phyloP scores from a whole-genome alignment of 306 rosid genomes.

The Nissolia schottii region DNA sequence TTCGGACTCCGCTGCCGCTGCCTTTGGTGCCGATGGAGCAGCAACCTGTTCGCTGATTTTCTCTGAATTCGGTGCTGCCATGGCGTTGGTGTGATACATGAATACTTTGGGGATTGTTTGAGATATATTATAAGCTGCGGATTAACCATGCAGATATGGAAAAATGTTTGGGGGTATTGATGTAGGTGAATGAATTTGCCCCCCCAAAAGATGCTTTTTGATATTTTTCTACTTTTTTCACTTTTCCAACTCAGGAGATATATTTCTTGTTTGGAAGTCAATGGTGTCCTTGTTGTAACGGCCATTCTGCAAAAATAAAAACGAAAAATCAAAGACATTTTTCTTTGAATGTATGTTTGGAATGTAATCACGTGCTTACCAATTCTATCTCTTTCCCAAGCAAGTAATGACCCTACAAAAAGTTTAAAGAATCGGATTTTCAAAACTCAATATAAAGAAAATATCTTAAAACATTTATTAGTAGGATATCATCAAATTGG shows the following conservation, averaged over 20 bases:
- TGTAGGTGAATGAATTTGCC: constrained; percentile 1
- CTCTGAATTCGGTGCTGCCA: constrained; percentile 34
- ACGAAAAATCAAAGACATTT: too few relatives aligned
- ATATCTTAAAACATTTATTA: constrained; percentile 17
- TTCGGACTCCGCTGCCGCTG: constrained; percentile 9
- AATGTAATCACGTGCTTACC: too few relatives aligned
- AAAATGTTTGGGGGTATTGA: constrained; percentile 7
- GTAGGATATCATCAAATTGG: constrained; percentile 13
- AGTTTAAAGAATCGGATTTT: constrained; percentile 25
- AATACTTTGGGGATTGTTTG: constrained; percentile 11
- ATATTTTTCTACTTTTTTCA: too few relatives aligned
- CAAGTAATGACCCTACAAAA: not conserved
- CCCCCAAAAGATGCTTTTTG: too few relatives aligned
- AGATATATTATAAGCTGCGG: too few relatives aligned
- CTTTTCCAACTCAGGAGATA: too few relatives aligned
- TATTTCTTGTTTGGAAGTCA: too few relatives aligned
- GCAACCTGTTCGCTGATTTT: constrained; percentile 11
- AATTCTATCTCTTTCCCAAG: not conserved
- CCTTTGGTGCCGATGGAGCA: constrained; percentile 18
- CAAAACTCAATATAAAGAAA: not conserved
- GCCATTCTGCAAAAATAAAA: too few relatives aligned
- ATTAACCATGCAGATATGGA: not conserved
- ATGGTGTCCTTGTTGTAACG: too few relatives aligned
- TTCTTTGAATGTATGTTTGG: too few relatives aligned
- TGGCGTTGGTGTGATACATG: not conserved